Base-by-base conservation (phyloP, 2,329 filamentous ascomycete genomes). In the Sporothrix phasma region DNA sequence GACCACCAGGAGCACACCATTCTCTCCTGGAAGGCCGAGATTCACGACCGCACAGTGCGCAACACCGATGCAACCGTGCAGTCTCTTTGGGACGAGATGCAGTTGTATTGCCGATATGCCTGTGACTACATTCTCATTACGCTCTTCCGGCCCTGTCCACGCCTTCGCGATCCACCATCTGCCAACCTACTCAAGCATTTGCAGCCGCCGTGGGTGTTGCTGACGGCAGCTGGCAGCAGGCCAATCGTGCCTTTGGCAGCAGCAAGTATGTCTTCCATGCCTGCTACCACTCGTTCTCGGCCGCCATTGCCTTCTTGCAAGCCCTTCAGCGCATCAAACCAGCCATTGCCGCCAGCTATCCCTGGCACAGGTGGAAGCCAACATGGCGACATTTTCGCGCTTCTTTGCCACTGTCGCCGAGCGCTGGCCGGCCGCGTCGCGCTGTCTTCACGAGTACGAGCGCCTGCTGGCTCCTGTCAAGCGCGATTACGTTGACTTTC, bases 191-290 rank as follows among this genome's bases (percentile, higher is more conserved):
- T 63, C 37, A 63, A 63, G 61, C 61, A 5, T 63, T 63, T 47
- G 61, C 61, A 3, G 61, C 61, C 11, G 61, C 61, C 5, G 61
- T 46, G 13, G 61, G 61, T 22, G 61, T 63, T 7, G 61, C 61
- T 39, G 61, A 63, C 49, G 61, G 61, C 61, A 63, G 61, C 61
- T 63, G 61, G 61, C 49, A 63, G 49, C 61, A 63, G 49, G 61
- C 61, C n/a, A 63, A 63, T 29, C 49, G 45, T 7, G 61, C 39
- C 10, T 63, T 63, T 56, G 61, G 61, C 19, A 47, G 41, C 61
- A 56, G 49, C 39, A 63, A 63, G 41, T 63, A 63, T 39, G 61
- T 63, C 37, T 63, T 63, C 29, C 61, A 63, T 39, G 61, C 61
- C 17, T 63, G 61, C 41, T 56, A 63, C 51, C 61, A 63, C 61